A percentile compares a stretch with the other conserved stretches of the same genome.
These are phyloP conservation scores for Coprinellus micaceus DNA, from an alignment of 768 basidiomycete species.

Conservation along the genomic window DNA sequence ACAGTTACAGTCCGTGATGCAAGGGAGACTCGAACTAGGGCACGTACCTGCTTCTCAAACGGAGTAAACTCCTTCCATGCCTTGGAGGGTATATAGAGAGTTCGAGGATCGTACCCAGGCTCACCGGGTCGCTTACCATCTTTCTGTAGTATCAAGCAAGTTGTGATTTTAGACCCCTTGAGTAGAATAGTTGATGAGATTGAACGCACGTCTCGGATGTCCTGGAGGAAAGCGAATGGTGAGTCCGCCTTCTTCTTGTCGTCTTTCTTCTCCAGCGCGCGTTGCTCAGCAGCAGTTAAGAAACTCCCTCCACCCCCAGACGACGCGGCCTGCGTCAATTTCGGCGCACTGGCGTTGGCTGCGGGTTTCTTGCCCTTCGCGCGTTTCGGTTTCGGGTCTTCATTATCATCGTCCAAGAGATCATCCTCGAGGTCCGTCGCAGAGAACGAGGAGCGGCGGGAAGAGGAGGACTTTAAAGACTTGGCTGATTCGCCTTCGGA, in stretches of 20 bases:
- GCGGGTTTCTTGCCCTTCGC: conserved; percentile 31
- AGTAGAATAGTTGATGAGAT: neutral
- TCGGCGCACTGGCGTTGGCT: conserved; percentile 18
- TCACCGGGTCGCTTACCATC: conserved; percentile 76
- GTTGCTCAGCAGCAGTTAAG: conserved; percentile 80
- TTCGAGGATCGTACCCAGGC: conserved; percentile 86
- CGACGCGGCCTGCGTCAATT: conserved; percentile 17
- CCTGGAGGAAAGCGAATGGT: conserved; percentile 69
- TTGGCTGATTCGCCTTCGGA: conserved; percentile 24
- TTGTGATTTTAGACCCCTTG: too few species aligned
- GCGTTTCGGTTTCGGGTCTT: conserved; percentile 26
- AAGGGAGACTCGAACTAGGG: neutral
- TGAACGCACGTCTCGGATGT: conserved; percentile 62
- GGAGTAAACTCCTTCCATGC: conserved; percentile 87
- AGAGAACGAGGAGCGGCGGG: conserved; percentile 40
- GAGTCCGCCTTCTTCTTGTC: conserved; percentile 79
- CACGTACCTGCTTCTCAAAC: conserved; percentile 82
- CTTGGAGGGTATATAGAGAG: conserved; percentile 71
- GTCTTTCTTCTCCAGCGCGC: conserved; percentile 71
- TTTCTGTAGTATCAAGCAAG: conserved; percentile 51
- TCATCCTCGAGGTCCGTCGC: conserved; percentile 40
- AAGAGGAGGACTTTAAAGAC: conserved; percentile 44
- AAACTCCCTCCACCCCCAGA: conserved; percentile 41
- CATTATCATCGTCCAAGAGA: conserved; percentile 28
- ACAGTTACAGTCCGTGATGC: neutral